phyloP scores from a whole-genome alignment of 306 rosid species.

The Sicyos edulis region DNA sequence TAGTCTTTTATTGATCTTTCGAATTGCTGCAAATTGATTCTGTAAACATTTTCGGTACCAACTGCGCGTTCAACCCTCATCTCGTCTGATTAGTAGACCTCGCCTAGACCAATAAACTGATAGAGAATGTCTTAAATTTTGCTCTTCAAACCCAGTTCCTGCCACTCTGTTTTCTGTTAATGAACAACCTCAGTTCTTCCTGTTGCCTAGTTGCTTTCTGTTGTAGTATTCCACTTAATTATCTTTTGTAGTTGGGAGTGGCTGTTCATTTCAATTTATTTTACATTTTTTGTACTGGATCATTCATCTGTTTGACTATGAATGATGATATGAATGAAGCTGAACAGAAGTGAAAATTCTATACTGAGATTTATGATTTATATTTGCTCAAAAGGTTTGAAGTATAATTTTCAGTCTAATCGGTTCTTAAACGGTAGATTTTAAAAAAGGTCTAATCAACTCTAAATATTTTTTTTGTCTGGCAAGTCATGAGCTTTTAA shows the following conservation, averaged over 20 bases:
- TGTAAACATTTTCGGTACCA: background rate
- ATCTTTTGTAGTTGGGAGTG: background rate
- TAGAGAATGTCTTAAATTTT: background rate
- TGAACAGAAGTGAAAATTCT: background rate
- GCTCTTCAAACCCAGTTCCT: background rate
- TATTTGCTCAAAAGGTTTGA: too few relatives aligned
- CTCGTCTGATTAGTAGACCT: background rate
- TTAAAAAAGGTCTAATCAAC: too few relatives aligned
- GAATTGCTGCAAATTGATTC: background rate
- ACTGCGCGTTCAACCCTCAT: background rate
- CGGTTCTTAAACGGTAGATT: too few relatives aligned
- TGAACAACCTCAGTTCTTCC: conserved; percentile 6
- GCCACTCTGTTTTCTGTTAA: conserved; percentile 1
- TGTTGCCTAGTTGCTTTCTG: background rate
- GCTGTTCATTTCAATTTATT: background rate
- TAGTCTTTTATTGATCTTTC: background rate
- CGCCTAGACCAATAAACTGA: background rate
- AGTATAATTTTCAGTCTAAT: too few relatives aligned
- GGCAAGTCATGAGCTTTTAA: too few relatives aligned
- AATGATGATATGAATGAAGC: background rate
- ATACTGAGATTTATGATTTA: too few relatives aligned
- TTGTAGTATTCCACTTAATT: background rate
- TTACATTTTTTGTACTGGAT: background rate
- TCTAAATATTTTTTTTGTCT: too few relatives aligned
- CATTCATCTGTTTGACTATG: background rate